These are phyloP conservation scores for Cyclospora cayetanensis DNA, from an alignment of 169 alveolate genomes.

Conservation along the genomic window DNA sequence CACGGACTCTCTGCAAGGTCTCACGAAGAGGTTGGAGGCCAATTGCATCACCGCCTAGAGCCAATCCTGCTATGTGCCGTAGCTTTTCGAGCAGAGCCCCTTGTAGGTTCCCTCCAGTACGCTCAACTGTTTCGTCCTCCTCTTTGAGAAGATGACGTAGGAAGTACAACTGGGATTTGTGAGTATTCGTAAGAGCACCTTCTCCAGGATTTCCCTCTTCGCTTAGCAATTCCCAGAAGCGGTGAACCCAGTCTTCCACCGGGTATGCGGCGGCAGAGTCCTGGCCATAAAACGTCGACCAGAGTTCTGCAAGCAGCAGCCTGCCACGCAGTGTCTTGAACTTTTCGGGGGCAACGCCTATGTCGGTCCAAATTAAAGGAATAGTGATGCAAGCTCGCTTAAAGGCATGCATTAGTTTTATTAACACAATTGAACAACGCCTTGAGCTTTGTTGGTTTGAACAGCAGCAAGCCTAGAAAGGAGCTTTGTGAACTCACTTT, in stretches of 20 bases:
- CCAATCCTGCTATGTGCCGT: slow-evolving; percentile 36
- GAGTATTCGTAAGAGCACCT: neutral
- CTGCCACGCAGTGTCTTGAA: too few species aligned
- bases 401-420: neutral
- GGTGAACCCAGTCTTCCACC: slow-evolving; percentile 18
- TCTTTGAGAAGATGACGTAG: neutral
- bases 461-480: neutral
- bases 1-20: slow-evolving; percentile 4
- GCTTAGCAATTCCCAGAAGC: neutral
- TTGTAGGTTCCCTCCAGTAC: neutral
- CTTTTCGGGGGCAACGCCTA: too few species aligned
- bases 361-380: too few species aligned
- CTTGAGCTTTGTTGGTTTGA: neutral
- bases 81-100: neutral
- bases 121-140: neutral
- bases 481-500: slow-evolving; percentile 32
- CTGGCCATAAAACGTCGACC: slow-evolving; percentile 41
- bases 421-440: neutral
- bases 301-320: slow-evolving; percentile 10
- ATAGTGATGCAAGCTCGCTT: neutral
- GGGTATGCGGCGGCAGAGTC: neutral
- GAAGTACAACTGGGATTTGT: slow-evolving; percentile 21
- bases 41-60: slow-evolving; percentile 21
- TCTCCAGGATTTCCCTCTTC: neutral
- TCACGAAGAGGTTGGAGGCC: neutral